Evolutionary conservation across 2,329 filamentous ascomycete genomes (phyloP).

Genomic region (Aquanectria penicillioides): DNA sequence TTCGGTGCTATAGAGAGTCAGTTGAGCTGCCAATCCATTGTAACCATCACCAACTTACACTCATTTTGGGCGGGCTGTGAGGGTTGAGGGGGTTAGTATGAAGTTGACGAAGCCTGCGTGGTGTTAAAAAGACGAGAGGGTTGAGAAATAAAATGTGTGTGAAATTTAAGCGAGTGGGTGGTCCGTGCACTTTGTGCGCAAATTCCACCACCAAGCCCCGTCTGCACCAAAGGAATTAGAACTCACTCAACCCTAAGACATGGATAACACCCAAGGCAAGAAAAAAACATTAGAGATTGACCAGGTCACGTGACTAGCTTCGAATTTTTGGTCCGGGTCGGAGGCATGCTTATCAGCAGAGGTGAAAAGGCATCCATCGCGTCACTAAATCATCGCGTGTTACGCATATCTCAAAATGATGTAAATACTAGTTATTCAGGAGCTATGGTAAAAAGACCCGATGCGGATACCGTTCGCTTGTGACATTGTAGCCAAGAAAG

Average conservation of each 20-base stretch:
- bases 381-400: neutral
- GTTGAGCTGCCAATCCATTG: conserved; percentile 34
- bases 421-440: conserved; percentile 30
- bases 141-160: conserved; percentile 48
- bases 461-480: conserved; percentile 41
- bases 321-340: too few species aligned
- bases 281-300: too few species aligned
- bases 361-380: too few species aligned
- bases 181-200: conserved; percentile 39
- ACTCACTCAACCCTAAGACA: conserved; percentile 6
- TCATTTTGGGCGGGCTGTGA: conserved; percentile 53
- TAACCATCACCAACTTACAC: conserved; percentile 47
- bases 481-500: conserved; percentile 46
- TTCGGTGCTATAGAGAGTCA: conserved; percentile 57
- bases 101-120: conserved; percentile 48
- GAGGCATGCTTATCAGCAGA: too few species aligned
- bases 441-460: conserved; percentile 33
- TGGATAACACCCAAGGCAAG: too few species aligned
- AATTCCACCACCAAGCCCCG: too few species aligned
- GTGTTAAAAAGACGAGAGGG: conserved; percentile 44
- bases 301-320: too few species aligned
- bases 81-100: conserved; percentile 52
- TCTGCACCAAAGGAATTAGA: too few species aligned
- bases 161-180: conserved; percentile 52
- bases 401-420: neutral